Conservation (phyloP, 805 yeast genomes). For the Saturnispora serradocipensis region DNA sequence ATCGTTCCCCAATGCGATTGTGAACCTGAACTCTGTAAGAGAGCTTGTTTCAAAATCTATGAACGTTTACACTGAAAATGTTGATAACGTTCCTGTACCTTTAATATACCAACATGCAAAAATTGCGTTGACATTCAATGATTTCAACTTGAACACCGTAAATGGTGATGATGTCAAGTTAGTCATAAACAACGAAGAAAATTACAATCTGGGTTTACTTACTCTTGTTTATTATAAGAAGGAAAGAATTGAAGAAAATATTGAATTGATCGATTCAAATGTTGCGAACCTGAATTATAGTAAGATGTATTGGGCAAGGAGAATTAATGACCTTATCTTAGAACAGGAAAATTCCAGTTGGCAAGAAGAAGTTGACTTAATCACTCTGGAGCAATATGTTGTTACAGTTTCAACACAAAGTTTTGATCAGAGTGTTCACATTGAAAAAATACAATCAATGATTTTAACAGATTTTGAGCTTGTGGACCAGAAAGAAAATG, state of each 20-base stretch:
- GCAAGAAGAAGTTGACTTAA: background rate
- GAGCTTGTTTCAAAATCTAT: background rate
- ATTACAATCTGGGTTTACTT: background rate
- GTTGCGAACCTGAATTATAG: background rate
- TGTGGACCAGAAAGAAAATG: background rate
- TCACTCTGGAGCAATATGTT: slow-evolving; percentile 4
- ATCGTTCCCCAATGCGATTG: slow-evolving; percentile 1
- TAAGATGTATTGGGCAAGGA: background rate
- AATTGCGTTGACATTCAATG: background rate
- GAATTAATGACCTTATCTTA: background rate
- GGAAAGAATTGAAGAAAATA: background rate
- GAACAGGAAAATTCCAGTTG: background rate
- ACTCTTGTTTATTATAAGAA: slow-evolving; percentile 2
- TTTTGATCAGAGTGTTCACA: background rate
- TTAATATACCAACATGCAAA: background rate
- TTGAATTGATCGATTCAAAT: slow-evolving; percentile 1
- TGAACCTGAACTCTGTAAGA: background rate
- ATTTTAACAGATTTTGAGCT: slow-evolving; percentile 1
- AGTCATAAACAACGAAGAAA: background rate
- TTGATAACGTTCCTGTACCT: slow-evolving; percentile 1
- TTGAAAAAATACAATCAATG: slow-evolving; percentile 4
- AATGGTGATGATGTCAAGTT: background rate
- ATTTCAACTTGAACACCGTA: background rate
- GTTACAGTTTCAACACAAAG: background rate
- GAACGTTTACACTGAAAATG: background rate